Conservation (phyloP, 1,139 yeast species). For the Lodderomyces metapsilosis region DNA sequence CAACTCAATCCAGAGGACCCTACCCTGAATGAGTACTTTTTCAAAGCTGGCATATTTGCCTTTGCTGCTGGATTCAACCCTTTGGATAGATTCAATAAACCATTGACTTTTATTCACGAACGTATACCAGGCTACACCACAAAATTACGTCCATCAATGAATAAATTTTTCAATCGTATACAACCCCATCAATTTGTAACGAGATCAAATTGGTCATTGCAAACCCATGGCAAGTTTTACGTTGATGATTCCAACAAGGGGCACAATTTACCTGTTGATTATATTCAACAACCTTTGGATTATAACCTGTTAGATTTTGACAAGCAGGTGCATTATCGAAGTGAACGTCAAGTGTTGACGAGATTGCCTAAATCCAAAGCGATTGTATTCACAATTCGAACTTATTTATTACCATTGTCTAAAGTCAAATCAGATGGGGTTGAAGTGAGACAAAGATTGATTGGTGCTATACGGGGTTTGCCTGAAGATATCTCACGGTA, state of each 20-base stretch:
- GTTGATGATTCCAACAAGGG: slow-evolving; percentile 55
- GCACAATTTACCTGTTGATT: slow-evolving; percentile 32
- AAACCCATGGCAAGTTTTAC: slow-evolving; percentile 50
- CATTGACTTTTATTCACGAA: slow-evolving; percentile 53
- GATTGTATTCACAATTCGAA: slow-evolving; percentile 58
- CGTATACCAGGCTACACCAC: slow-evolving; percentile 63
- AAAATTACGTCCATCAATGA: slow-evolving; percentile 60
- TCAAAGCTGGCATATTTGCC: slow-evolving; percentile 63
- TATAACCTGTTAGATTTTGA: slow-evolving; percentile 51
- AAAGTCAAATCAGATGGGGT: slow-evolving; percentile 52
- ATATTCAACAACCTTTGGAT: slow-evolving; percentile 31
- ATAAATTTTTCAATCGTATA: slow-evolving; percentile 53
- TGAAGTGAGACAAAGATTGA: slow-evolving; percentile 39
- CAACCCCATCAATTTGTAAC: slow-evolving; percentile 53
- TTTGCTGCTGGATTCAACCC: slow-evolving; percentile 82
- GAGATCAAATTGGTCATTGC: slow-evolving; percentile 63
- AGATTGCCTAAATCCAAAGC: slow-evolving; percentile 56
- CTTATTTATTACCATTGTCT: slow-evolving; percentile 63
- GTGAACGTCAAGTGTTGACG: slow-evolving; percentile 62
- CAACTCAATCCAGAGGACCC: slow-evolving; percentile 29
- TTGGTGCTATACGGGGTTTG: slow-evolving; percentile 40
- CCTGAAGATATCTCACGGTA: slow-evolving; percentile 39
- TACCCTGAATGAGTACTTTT: slow-evolving; percentile 52
- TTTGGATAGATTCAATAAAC: slow-evolving; percentile 49
- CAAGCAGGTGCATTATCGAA: slow-evolving; percentile 53